Evolutionary conservation across 345 rosid species (phyloP).

Genomic region (Ricinus communis): DNA sequence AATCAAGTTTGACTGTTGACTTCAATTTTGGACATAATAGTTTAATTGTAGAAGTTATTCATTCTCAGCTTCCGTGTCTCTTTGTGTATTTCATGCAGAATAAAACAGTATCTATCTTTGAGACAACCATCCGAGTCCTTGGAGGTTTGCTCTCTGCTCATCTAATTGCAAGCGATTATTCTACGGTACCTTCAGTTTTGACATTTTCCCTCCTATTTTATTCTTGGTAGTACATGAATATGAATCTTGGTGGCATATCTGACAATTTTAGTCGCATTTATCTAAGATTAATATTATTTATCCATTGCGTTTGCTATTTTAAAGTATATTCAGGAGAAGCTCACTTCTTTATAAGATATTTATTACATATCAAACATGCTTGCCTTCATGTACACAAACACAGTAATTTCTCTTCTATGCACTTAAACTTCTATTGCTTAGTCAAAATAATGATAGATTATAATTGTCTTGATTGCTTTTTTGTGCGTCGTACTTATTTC

Average conservation of each 20-base stretch:
- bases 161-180: conserved; percentile 93
- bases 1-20: conserved; percentile 1
- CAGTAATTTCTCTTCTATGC: background rate
- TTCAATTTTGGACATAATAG: conserved; percentile 2
- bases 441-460: background rate
- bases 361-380: background rate
- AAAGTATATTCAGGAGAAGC: background rate
- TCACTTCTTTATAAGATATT: background rate
- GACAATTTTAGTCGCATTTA: background rate
- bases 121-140: conserved; percentile 85
- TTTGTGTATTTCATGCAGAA: conserved; percentile 53
- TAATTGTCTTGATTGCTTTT: background rate
- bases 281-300: background rate
- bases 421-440: background rate
- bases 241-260: background rate
- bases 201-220: background rate
- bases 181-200: conserved; percentile 56
- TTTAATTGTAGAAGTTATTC: conserved; percentile 3
- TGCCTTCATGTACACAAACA: background rate
- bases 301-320: background rate
- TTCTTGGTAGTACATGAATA: conserved; percentile 8
- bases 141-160: conserved; percentile 99
- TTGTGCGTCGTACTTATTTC: background rate
- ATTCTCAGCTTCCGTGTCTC: conserved; percentile 21
- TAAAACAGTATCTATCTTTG: conserved; percentile 92